Conservation (phyloP, 169 alveolate genomes). For the Theileria equi region DNA sequence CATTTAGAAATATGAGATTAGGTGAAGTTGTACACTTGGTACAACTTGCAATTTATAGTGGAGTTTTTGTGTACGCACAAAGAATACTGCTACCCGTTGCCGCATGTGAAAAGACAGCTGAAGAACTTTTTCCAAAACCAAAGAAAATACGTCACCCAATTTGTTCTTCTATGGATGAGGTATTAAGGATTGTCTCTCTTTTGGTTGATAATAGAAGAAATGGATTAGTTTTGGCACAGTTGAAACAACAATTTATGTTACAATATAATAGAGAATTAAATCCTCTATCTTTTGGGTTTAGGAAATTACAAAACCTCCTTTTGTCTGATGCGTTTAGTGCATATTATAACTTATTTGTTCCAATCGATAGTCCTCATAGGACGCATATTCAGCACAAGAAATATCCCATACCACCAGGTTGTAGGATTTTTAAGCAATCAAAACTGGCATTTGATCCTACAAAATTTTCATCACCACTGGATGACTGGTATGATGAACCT, state of each 20-base stretch:
- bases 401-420: slow-evolving; percentile 67
- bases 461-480: slow-evolving; percentile 46
- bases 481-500: slow-evolving; percentile 56
- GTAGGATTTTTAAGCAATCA: slow-evolving; percentile 65
- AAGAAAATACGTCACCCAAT: slow-evolving; percentile 65
- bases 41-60: slow-evolving; percentile 75
- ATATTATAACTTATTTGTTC: slow-evolving; percentile 68
- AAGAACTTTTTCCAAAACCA: slow-evolving; percentile 69
- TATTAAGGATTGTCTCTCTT: slow-evolving; percentile 60
- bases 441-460: slow-evolving; percentile 40
- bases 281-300: slow-evolving; percentile 69
- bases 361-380: slow-evolving; percentile 70
- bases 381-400: slow-evolving; percentile 73
- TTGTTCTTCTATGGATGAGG: slow-evolving; percentile 69
- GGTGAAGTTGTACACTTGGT: slow-evolving; percentile 77
- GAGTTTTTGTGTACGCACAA: slow-evolving; percentile 74
- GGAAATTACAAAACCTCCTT: slow-evolving; percentile 71
- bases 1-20: slow-evolving; percentile 67
- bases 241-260: slow-evolving; percentile 73
- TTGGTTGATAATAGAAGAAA: slow-evolving; percentile 71
- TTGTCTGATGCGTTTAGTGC: slow-evolving; percentile 63
- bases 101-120: slow-evolving; percentile 79
- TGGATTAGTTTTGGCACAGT: slow-evolving; percentile 75
- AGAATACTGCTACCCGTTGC: slow-evolving; percentile 74
- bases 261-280: slow-evolving; percentile 73